These are phyloP conservation scores for Trichosporon faecale DNA, from an alignment of 1,284 basidiomycete species.

Conservation along the genomic window DNA sequence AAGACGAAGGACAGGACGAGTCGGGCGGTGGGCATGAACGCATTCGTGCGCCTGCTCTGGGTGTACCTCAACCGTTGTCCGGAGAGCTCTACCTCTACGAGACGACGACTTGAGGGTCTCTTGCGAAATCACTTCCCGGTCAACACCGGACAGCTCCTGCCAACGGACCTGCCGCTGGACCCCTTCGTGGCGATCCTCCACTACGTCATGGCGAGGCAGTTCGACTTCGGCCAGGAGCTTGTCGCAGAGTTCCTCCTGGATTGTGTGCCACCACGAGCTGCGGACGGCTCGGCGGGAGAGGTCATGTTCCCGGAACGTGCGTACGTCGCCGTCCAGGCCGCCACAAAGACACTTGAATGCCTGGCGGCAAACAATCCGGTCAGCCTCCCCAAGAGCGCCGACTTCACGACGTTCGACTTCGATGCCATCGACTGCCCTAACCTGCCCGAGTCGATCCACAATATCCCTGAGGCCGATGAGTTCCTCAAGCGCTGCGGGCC, in stretches of 20 bases:
- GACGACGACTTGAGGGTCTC: conserved; percentile 71
- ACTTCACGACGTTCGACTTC: conserved; percentile 61
- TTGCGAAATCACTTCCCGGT: conserved; percentile 77
- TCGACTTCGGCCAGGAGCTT: conserved; percentile 80
- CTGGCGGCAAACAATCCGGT: conserved; percentile 68
- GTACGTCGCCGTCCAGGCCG: conserved; percentile 71
- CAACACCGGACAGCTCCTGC: conserved; percentile 63
- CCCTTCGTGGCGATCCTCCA: conserved; percentile 76
- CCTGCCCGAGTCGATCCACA: not conserved
- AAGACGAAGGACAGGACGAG: conserved; percentile 82
- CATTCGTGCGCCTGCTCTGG: conserved; percentile 81
- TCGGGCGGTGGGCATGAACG: conserved; percentile 74
- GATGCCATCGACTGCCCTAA: conserved; percentile 37
- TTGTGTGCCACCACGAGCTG: conserved; percentile 52
- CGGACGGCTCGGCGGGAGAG: conserved; percentile 46
- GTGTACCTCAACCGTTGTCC: conserved; percentile 90
- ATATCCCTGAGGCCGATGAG: conserved; percentile 71
- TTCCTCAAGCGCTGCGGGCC: conserved; percentile 68
- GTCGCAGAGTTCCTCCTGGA: conserved; percentile 76
- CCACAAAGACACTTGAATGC: conserved; percentile 67
- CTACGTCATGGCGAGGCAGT: conserved; percentile 77
- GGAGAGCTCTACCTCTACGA: conserved; percentile 74
- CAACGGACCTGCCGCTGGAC: conserved; percentile 72
- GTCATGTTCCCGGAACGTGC: conserved; percentile 69
- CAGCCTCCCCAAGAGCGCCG: conserved; percentile 72